These are phyloP conservation scores for Beta lomatogona DNA, from an alignment of 179 eudicot genomes.

Conservation along the genomic window DNA sequence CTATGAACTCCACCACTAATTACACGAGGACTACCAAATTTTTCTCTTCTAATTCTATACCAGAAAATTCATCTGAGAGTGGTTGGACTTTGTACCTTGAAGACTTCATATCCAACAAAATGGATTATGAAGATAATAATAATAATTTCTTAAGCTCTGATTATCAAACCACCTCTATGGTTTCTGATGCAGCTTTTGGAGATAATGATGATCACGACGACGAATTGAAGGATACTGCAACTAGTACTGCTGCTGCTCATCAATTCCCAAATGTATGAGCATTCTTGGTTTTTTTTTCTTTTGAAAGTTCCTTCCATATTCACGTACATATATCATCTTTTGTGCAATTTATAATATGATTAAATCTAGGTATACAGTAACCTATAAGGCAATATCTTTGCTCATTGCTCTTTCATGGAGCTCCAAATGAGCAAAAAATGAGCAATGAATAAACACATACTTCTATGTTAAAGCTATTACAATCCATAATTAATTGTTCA, in stretches of 20 bases:
- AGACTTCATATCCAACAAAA: slow-evolving; percentile 12
- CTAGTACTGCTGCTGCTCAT: slow-evolving; percentile 27
- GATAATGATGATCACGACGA: slow-evolving; percentile 12
- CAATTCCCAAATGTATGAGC: neutral
- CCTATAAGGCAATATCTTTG: too few relatives aligned
- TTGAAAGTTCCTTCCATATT: too few relatives aligned
- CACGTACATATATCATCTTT: too few relatives aligned
- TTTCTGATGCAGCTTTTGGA: slow-evolving; percentile 16
- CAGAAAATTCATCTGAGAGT: slow-evolving; percentile 27
- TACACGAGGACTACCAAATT: slow-evolving; percentile 13
- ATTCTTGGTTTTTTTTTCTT: too few relatives aligned
- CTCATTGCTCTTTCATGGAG: too few relatives aligned
- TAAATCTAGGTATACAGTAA: too few relatives aligned
- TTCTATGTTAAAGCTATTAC: too few relatives aligned
- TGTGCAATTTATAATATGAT: too few relatives aligned
- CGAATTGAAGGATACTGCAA: slow-evolving; percentile 37
- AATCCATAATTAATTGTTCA: too few relatives aligned
- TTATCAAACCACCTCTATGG: slow-evolving; percentile 9
- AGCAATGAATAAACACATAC: too few relatives aligned
- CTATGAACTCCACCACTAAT: slow-evolving; percentile 31
- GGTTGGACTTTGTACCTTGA: slow-evolving; percentile 37
- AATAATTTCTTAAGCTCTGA: neutral
- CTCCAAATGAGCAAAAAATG: too few relatives aligned
- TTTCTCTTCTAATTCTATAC: neutral
- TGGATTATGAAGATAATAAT: neutral